Conservation (phyloP, 2,329 filamentous ascomycete species). For the Plenodomus biglobosus region DNA sequence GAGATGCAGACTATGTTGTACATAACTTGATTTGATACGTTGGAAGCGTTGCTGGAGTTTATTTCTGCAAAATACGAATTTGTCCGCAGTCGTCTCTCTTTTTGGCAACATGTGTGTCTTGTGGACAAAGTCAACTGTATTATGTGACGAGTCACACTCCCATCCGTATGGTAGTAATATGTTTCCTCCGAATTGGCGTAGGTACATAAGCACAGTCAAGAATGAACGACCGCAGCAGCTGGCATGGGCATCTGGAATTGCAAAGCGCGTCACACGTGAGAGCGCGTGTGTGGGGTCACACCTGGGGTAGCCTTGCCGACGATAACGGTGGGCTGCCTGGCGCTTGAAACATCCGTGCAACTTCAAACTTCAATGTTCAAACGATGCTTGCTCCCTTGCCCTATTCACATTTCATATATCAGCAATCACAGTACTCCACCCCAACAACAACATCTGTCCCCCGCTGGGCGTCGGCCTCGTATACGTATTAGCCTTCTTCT, state of each 20-base stretch:
- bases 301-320: background rate
- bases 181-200: no score
- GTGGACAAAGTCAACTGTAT: no score
- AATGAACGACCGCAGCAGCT: no score
- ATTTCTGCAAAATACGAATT: no score
- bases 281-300: background rate
- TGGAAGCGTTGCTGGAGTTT: conserved; percentile 5
- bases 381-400: conserved; percentile 1
- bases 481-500: background rate
- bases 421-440: conserved; percentile 8
- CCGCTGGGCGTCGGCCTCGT: background rate
- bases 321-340: no score
- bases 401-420: conserved; percentile 8
- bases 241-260: no score
- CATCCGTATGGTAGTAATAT: no score
- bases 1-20: conserved; percentile 2
- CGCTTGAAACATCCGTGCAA: background rate
- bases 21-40: conserved; percentile 3
- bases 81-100: no score
- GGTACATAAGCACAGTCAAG: no score
- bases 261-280: background rate
- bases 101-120: no score
- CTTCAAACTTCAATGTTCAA: background rate
- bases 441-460: background rate
- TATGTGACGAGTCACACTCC: no score